A percentile compares a stretch with the other conserved stretches of the same genome.
Conservation (phyloP, 805 yeast genomes). For the Suhomyces emberorum region DNA sequence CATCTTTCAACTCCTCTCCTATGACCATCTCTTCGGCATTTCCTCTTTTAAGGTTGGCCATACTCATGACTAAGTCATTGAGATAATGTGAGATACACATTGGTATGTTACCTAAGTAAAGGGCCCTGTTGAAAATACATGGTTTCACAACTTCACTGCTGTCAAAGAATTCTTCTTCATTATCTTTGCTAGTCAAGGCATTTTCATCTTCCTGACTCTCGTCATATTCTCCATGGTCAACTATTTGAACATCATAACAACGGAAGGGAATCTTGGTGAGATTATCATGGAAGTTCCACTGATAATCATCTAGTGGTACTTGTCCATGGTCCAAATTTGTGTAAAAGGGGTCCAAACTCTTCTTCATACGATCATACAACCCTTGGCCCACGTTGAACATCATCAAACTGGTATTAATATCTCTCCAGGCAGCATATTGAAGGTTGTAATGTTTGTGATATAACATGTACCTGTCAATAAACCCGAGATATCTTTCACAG, state of each 20-base stretch:
- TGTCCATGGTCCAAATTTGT: conserved; percentile 7
- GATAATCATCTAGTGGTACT: conserved; percentile 18
- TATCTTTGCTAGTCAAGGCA: not conserved
- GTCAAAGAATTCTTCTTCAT: conserved; percentile 18
- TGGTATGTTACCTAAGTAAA: conserved; percentile 14
- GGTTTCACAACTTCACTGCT: conserved; percentile 12
- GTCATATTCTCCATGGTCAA: conserved; percentile 36
- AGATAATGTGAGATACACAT: conserved; percentile 32
- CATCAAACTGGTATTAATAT: conserved; percentile 35
- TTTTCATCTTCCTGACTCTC: conserved; percentile 25
- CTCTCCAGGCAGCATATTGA: conserved; percentile 47
- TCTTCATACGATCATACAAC: conserved; percentile 6
- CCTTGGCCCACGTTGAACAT: conserved; percentile 9
- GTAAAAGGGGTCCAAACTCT: conserved; percentile 2
- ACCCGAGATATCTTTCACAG: conserved; percentile 48
- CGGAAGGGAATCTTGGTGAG: conserved; percentile 27
- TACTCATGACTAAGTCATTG: conserved; percentile 28
- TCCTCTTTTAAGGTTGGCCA: conserved; percentile 37
- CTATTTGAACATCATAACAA: conserved; percentile 31
- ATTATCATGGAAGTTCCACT: conserved; percentile 33
- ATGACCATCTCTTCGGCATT: conserved; percentile 37
- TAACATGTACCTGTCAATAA: conserved; percentile 59
- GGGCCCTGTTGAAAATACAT: conserved; percentile 13
- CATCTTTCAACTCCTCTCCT: conserved; percentile 28
- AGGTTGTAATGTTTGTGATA: conserved; percentile 59